Evolutionary conservation across 2,329 filamentous ascomycete species (phyloP).

Genomic region (Phaeosphaeriaceae sp.): DNA sequence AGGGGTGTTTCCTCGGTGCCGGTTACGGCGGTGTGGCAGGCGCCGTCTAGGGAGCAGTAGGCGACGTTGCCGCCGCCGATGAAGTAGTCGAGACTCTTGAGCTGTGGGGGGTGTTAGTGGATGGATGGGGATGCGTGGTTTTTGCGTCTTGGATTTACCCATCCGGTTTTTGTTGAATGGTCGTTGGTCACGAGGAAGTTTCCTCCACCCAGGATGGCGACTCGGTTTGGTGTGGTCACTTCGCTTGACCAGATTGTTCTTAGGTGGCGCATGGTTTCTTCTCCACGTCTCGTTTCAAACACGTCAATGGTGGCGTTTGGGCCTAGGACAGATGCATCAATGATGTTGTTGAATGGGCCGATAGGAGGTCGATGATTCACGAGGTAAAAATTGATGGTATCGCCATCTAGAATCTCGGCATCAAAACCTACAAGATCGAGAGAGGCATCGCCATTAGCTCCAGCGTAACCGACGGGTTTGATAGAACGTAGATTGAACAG

Average conservation of each 20-base stretch:
- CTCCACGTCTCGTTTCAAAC: slow-evolving; percentile 29
- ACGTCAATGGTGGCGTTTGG: slow-evolving; percentile 37
- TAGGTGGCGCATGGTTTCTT: slow-evolving; percentile 30
- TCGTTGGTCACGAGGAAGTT: slow-evolving; percentile 35
- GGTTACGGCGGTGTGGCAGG: slow-evolving; percentile 24
- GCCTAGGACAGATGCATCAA: slow-evolving; percentile 30
- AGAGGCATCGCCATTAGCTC: slow-evolving; percentile 26
- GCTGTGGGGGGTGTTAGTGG: too few species aligned
- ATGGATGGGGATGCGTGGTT: too few species aligned
- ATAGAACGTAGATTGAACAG: slow-evolving; percentile 33
- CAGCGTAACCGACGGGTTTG: slow-evolving; percentile 27
- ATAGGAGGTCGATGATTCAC: slow-evolving; percentile 36
- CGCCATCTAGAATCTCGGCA: slow-evolving; percentile 27
- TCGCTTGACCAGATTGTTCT: slow-evolving; percentile 25
- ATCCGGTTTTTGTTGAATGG: slow-evolving; percentile 33
- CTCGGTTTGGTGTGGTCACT: slow-evolving; percentile 33
- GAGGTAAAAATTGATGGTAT: slow-evolving; percentile 36
- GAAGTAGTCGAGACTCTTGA: slow-evolving; percentile 27
- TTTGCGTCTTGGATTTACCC: slow-evolving; percentile 11
- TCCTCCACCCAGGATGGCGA: slow-evolving; percentile 26
- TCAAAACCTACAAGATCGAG: slow-evolving; percentile 38
- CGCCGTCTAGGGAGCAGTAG: slow-evolving; percentile 24
- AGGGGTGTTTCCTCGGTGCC: slow-evolving; percentile 12
- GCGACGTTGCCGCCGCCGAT: slow-evolving; percentile 38
- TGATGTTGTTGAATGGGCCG: slow-evolving; percentile 24